Conservation (phyloP, 2,329 filamentous ascomycete species). For the Penicillium sp. region DNA sequence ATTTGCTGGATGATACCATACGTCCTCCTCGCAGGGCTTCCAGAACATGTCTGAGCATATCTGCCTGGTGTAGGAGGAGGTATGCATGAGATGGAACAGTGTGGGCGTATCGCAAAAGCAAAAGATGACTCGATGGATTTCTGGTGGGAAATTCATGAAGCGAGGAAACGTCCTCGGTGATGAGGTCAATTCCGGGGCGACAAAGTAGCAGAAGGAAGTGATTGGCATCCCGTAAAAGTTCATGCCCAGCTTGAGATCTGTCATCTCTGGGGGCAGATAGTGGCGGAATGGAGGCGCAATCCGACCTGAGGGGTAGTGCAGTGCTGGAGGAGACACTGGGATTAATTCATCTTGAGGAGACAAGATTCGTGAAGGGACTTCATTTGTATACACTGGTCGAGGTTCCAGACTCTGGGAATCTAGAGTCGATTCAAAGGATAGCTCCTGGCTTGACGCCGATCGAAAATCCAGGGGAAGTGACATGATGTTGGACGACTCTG, state of each 20-base stretch:
- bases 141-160: background rate
- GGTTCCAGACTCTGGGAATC: background rate
- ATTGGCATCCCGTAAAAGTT: background rate
- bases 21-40: background rate
- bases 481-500: background rate
- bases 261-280: background rate
- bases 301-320: too few relatives aligned
- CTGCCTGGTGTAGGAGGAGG: background rate
- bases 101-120: background rate
- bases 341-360: background rate
- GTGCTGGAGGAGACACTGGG: background rate
- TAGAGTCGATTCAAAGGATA: background rate
- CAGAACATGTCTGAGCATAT: background rate
- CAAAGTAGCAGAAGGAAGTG: background rate
- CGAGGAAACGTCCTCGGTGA: background rate
- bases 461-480: background rate
- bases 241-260: background rate
- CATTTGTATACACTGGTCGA: background rate
- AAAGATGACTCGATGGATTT: background rate
- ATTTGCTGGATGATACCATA: background rate
- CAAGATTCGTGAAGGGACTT: background rate
- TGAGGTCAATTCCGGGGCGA: background rate
- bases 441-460: background rate
- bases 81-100: background rate
- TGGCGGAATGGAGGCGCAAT: too few relatives aligned